These are phyloP conservation scores for Epichloe hybrida DNA, from an alignment of 2,329 filamentous ascomycete genomes.

Conservation along the genomic window DNA sequence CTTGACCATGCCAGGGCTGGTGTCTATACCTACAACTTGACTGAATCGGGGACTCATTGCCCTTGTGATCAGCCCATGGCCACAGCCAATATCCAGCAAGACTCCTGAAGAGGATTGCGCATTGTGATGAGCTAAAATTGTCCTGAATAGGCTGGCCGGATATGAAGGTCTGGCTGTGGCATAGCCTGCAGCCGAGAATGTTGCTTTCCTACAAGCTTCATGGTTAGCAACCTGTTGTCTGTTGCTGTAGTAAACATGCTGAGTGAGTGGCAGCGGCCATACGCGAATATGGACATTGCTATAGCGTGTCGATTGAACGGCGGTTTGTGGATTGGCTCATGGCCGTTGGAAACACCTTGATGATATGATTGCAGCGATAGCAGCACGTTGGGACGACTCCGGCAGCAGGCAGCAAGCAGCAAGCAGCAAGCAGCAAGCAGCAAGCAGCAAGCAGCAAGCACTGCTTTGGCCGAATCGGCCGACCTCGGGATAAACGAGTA, in stretches of 20 bases:
- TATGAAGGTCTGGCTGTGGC: slow-evolving; percentile 48
- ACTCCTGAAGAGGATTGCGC: slow-evolving; percentile 16
- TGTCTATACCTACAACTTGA: slow-evolving; percentile 39
- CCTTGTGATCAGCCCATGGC: slow-evolving; percentile 44
- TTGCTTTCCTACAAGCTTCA: slow-evolving; percentile 30
- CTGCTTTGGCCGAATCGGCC: slow-evolving; percentile 3
- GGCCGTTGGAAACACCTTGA: background rate
- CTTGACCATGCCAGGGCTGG: slow-evolving; percentile 41
- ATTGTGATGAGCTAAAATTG: slow-evolving; percentile 39
- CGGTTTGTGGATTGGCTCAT: background rate
- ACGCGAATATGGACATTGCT: slow-evolving; percentile 36
- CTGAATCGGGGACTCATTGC: slow-evolving; percentile 39
- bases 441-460: background rate
- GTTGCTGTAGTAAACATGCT: background rate
- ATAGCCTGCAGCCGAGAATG: slow-evolving; percentile 43
- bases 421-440: background rate
- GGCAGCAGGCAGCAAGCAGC: background rate
- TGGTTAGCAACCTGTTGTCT: background rate
- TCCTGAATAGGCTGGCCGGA: slow-evolving; percentile 38
- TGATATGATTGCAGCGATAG: background rate
- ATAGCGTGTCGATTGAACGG: background rate
- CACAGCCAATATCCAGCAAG: slow-evolving; percentile 48
- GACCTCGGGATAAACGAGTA: slow-evolving; percentile 4
- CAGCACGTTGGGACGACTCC: background rate
- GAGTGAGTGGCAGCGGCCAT: slow-evolving; percentile 9